Percentiles rank a stretch among this genome's conserved stretches.
These are phyloP conservation scores for Dendrobium officinale DNA, from an alignment of 106 monocot genomes.

Conservation along the genomic window DNA sequence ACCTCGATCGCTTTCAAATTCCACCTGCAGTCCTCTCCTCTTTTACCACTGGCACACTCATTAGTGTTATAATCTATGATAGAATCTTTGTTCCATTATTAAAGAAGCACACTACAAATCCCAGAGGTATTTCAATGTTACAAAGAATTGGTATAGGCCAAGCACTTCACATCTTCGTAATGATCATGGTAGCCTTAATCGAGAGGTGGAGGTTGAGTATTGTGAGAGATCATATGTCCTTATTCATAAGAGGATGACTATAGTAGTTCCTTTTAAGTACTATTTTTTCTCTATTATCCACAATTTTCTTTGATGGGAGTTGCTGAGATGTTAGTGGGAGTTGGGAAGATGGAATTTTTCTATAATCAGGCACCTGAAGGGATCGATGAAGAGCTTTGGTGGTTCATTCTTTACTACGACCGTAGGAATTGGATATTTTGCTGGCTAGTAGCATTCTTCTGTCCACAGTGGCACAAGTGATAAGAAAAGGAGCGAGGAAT, in stretches of 20 bases:
- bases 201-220: conserved; percentile 18
- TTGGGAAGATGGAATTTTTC: conserved; percentile 36
- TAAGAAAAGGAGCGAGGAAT: neutral
- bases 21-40: too few relatives aligned
- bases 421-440: conserved; percentile 38
- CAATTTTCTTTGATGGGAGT: conserved; percentile 17
- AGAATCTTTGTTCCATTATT: too few relatives aligned
- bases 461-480: conserved; percentile 14
- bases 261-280: conserved; percentile 12
- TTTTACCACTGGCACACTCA: too few relatives aligned
- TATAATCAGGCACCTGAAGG: conserved; percentile 51
- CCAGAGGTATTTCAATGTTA: too few relatives aligned
- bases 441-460: conserved; percentile 43
- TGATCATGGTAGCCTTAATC: too few relatives aligned
- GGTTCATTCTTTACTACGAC: conserved; percentile 26
- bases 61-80: too few relatives aligned
- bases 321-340: conserved; percentile 16
- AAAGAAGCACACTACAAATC: too few relatives aligned
- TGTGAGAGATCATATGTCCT: neutral
- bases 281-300: conserved; percentile 11
- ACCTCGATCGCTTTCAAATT: too few relatives aligned
- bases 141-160: too few relatives aligned
- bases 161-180: too few relatives aligned
- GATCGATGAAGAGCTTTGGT: too few relatives aligned
- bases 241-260: neutral